These are phyloP conservation scores for Theobroma cacao DNA, from an alignment of 345 rosid genomes.

Conservation along the genomic window DNA sequence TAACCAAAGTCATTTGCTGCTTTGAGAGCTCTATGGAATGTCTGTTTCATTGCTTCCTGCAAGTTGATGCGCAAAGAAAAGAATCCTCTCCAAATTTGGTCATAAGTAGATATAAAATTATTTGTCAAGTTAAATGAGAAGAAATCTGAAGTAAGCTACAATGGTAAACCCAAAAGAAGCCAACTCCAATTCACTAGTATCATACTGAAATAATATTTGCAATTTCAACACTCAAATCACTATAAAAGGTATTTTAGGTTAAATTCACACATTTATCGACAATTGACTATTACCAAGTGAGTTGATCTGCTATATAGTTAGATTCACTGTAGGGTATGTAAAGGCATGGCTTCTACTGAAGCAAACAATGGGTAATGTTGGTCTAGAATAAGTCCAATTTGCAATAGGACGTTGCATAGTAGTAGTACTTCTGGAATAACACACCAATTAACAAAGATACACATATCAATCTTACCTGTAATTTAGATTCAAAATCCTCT, in stretches of 20 bases:
- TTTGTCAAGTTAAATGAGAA: slow-evolving; percentile 2
- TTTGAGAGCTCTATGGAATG: slow-evolving; percentile 80
- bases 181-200: neutral
- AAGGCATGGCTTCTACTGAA: neutral
- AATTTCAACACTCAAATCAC: neutral
- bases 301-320: neutral
- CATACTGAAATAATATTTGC: neutral
- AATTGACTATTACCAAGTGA: neutral
- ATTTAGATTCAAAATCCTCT: slow-evolving; percentile 91
- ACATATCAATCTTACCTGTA: slow-evolving; percentile 53
- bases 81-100: slow-evolving; percentile 4
- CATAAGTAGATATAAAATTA: neutral
- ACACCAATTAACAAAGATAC: neutral
- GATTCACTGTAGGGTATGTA: neutral
- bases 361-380: neutral
- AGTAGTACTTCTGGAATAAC: neutral
- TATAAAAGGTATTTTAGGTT: neutral
- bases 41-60: slow-evolving; percentile 97
- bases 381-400: neutral
- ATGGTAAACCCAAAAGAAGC: slow-evolving; percentile 2
- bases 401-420: neutral
- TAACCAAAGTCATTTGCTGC: slow-evolving; percentile 94
- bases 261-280: neutral
- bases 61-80: slow-evolving; percentile 20
- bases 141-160: neutral